A percentile compares a stretch with the other conserved stretches of the same genome.
Evolutionary conservation across 495 filamentous ascomycete genomes (phyloP).

Genomic region (Letharia columbiana): DNA sequence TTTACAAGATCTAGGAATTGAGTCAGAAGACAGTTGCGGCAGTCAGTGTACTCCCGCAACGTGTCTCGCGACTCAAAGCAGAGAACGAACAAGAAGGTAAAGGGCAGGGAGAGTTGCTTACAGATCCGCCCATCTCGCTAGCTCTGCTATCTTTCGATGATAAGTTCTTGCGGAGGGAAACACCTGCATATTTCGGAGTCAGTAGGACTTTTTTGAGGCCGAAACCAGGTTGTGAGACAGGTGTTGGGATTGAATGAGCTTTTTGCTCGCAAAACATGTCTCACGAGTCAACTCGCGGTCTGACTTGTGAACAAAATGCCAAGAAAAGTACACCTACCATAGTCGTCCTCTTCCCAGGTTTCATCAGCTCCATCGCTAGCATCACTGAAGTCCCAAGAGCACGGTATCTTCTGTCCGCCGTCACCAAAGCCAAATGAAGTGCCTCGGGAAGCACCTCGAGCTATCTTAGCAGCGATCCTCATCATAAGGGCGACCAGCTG

Average conservation of each 20-base stretch:
- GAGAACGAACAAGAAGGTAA: no score
- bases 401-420: constrained; percentile 20
- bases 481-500: constrained; percentile 70
- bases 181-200: not conserved
- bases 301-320: no score
- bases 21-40: not conserved
- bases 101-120: not conserved
- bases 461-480: constrained; percentile 66
- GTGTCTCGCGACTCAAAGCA: not conserved
- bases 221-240: no score
- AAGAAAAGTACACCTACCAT: constrained; percentile 5
- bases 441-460: constrained; percentile 39
- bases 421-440: constrained; percentile 20
- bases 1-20: not conserved
- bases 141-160: constrained; percentile 26
- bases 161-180: constrained; percentile 15
- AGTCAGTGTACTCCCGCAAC: not conserved
- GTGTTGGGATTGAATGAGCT: no score
- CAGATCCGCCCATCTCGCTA: constrained; percentile 25
- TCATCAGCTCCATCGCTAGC: constrained; percentile 20
- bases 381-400: constrained; percentile 26
- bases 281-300: no score
- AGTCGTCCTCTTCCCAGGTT: constrained; percentile 24
- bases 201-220: no score
- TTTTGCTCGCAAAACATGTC: no score